A percentile compares a stretch with the other conserved stretches of the same genome.
These are phyloP conservation scores for Ganoderma lingzhi DNA, from an alignment of 1,284 basidiomycete genomes.

Conservation along the genomic window DNA sequence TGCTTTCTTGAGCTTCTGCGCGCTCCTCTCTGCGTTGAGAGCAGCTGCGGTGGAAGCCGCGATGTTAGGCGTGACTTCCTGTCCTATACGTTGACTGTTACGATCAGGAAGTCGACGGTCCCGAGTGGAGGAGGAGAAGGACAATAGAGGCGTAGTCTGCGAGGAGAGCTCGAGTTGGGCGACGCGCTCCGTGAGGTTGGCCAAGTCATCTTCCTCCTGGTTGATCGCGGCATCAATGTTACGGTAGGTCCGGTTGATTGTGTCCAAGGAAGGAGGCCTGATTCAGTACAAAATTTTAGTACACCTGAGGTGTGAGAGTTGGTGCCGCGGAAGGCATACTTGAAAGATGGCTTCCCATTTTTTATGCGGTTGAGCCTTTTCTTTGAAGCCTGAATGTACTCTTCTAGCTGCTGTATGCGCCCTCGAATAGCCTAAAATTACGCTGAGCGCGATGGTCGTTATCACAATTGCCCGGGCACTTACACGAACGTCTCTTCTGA, in stretches of 20 bases:
- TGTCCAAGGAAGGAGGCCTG: conserved; percentile 85
- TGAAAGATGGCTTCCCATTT: conserved; percentile 67
- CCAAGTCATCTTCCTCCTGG: conserved; percentile 68
- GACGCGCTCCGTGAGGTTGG: conserved; percentile 62
- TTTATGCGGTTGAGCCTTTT: conserved; percentile 71
- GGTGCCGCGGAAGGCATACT: conserved; percentile 49
- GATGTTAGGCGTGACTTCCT: conserved; percentile 57
- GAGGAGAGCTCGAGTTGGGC: conserved; percentile 57
- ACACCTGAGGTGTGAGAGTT: not conserved
- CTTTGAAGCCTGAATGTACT: conserved; percentile 74
- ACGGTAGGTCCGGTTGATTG: conserved; percentile 82
- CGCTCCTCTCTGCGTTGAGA: conserved; percentile 78
- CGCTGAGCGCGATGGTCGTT: not conserved
- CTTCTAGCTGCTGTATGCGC: conserved; percentile 81
- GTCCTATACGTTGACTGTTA: conserved; percentile 46
- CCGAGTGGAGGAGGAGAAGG: conserved; percentile 33
- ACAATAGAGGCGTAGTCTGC: conserved; percentile 8
- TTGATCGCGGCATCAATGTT: conserved; percentile 81
- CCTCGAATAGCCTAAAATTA: conserved; percentile 65
- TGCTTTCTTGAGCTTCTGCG: conserved; percentile 72
- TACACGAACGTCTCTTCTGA: conserved; percentile 77
- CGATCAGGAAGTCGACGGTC: conserved; percentile 49
- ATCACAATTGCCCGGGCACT: conserved; percentile 34
- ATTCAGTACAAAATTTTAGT: conserved; percentile 14
- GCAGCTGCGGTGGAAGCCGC: conserved; percentile 79